Evolutionary conservation across 768 basidiomycete species (phyloP).

Genomic region (Favolaschia claudopus): DNA sequence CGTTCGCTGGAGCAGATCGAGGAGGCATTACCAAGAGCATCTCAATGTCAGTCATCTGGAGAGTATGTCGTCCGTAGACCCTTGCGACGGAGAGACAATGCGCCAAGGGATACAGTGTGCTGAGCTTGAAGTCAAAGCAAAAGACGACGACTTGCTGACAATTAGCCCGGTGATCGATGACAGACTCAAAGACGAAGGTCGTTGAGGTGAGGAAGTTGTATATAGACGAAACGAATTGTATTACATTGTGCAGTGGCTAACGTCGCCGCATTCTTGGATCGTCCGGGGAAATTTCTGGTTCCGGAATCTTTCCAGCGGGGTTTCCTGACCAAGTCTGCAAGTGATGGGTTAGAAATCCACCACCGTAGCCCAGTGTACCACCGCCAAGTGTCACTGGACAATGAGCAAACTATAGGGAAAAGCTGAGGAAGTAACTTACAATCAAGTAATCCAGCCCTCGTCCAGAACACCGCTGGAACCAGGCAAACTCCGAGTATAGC

Average conservation of each 20-base stretch:
- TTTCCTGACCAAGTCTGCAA: constrained; percentile 62
- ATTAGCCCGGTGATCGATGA: constrained; percentile 74
- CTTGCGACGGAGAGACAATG: constrained; percentile 64
- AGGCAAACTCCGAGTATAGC: constrained; percentile 67
- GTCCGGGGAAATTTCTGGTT: constrained; percentile 43
- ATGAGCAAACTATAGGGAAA: neutral
- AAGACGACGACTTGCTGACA: constrained; percentile 59
- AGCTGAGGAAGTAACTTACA: constrained; percentile 46
- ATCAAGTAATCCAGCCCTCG: constrained; percentile 65
- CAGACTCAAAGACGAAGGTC: constrained; percentile 63
- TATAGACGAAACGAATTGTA: neutral
- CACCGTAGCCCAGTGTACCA: constrained; percentile 68
- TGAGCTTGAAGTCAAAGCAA: constrained; percentile 26
- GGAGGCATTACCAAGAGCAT: constrained; percentile 62
- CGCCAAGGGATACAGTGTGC: constrained; percentile 41
- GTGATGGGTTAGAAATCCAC: constrained; percentile 67
- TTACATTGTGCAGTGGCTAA: neutral
- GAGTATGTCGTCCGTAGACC: constrained; percentile 82
- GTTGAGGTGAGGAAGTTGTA: constrained; percentile 21
- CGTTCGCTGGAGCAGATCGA: constrained; percentile 55
- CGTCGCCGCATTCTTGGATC: constrained; percentile 26
- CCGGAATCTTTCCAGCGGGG: constrained; percentile 43
- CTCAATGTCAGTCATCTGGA: constrained; percentile 69
- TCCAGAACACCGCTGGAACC: constrained; percentile 78
- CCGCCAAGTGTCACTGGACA: constrained; percentile 73